Conservation (phyloP, 2,329 filamentous ascomycete species). For the Alternaria atra region DNA sequence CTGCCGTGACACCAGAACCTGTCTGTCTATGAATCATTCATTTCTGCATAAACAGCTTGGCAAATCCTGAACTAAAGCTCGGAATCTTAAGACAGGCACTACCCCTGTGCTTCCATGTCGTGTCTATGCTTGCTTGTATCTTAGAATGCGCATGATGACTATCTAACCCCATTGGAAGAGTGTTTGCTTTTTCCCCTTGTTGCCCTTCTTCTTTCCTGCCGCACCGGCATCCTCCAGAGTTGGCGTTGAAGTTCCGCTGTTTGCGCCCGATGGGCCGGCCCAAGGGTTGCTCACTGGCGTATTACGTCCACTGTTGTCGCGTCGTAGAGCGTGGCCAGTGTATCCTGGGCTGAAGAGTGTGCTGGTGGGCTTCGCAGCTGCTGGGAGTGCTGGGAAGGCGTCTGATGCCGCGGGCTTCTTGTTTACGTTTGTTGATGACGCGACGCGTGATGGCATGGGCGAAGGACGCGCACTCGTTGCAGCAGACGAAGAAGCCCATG, state of each 20-base stretch:
- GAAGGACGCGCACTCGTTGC: constrained; percentile 46
- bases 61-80: background rate
- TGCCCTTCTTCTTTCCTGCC: constrained; percentile 56
- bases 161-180: constrained; percentile 59
- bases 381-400: constrained; percentile 83
- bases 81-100: background rate
- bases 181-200: constrained; percentile 61
- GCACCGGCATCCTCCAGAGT: constrained; percentile 34
- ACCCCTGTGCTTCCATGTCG: background rate
- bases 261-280: constrained; percentile 44
- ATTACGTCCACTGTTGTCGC: constrained; percentile 53
- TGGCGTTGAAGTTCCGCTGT: constrained; percentile 35
- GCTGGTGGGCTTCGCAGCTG: constrained; percentile 74
- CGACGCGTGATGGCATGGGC: constrained; percentile 48
- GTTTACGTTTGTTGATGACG: constrained; percentile 38
- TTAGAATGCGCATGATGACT: background rate
- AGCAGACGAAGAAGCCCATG: constrained; percentile 46
- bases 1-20: background rate
- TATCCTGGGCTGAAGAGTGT: constrained; percentile 62
- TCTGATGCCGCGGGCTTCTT: constrained; percentile 55
- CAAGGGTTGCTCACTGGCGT: constrained; percentile 53
- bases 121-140: background rate
- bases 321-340: constrained; percentile 55
- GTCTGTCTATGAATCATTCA: background rate
- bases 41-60: background rate